Conservation (phyloP, 1,284 basidiomycete species). For the Coniferiporia sulphurascens region DNA sequence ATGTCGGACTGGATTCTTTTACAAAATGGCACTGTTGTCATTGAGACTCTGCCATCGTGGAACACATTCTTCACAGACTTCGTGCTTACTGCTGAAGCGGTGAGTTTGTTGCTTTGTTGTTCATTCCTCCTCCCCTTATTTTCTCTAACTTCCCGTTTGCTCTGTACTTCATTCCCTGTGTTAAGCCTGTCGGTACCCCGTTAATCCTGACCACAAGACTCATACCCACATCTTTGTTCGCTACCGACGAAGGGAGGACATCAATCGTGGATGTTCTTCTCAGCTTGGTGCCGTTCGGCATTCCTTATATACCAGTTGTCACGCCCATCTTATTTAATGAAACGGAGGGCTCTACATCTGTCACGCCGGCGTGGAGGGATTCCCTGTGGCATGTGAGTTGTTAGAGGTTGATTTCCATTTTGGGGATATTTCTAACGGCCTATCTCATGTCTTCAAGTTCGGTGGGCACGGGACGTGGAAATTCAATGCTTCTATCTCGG, state of each 20-base stretch:
- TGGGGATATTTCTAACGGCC: not conserved
- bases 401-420: not conserved
- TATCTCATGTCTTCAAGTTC: conserved; percentile 19
- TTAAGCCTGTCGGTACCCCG: conserved; percentile 28
- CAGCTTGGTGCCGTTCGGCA: conserved; percentile 25
- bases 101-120: conserved; percentile 17
- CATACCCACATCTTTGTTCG: conserved; percentile 28
- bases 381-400: conserved; percentile 44
- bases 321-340: conserved; percentile 42
- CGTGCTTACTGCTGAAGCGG: conserved; percentile 25
- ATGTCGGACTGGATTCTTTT: conserved; percentile 28
- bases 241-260: conserved; percentile 23
- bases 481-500: conserved; percentile 39
- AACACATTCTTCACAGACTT: conserved; percentile 31
- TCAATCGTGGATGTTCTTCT: conserved; percentile 26
- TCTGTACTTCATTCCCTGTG: not conserved
- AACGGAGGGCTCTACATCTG: conserved; percentile 37
- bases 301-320: conserved; percentile 29
- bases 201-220: conserved; percentile 30
- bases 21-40: conserved; percentile 28
- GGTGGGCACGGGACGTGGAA: conserved; percentile 27
- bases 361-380: conserved; percentile 43
- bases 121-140: conserved; percentile 1
- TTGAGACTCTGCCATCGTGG: conserved; percentile 31
- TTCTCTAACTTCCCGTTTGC: conserved; percentile 4